Percentiles rank a stretch among this genome's conserved stretches.
Evolutionary conservation across 768 basidiomycete species (phyloP).

Genomic region (Pholiota molesta): DNA sequence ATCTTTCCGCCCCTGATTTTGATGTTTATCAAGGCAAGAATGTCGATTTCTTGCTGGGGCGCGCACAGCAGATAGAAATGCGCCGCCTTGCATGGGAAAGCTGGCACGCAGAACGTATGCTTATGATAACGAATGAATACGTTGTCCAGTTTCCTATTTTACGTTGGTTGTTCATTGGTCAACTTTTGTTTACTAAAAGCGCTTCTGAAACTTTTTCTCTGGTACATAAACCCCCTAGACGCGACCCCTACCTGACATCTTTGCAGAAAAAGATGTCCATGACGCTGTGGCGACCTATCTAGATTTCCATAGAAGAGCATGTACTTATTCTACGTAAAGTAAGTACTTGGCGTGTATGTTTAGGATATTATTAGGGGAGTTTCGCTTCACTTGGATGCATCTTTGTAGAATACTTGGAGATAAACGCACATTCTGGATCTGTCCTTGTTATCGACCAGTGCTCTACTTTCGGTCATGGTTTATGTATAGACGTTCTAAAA

Average conservation of each 20-base stretch:
- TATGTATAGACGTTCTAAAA: background rate
- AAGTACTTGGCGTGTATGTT: too few species aligned
- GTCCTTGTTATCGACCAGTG: too few species aligned
- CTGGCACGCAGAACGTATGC: constrained; percentile 31
- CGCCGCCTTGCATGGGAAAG: constrained; percentile 30
- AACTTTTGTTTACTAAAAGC: constrained; percentile 15
- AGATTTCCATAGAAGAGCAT: background rate
- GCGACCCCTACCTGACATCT: constrained; percentile 12
- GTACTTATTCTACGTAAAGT: background rate
- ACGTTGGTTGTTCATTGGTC: constrained; percentile 30
- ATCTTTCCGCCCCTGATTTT: constrained; percentile 21
- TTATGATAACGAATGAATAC: constrained; percentile 19
- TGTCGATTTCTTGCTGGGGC: constrained; percentile 12
- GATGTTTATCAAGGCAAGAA: constrained; percentile 13
- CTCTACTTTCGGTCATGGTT: background rate
- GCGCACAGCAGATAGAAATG: constrained; percentile 16
- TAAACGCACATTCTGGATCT: too few species aligned
- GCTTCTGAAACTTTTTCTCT: background rate
- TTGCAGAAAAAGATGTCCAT: constrained; percentile 16
- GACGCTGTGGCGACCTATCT: constrained; percentile 16
- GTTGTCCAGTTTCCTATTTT: constrained; percentile 19
- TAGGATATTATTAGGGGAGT: too few species aligned
- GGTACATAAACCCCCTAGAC: background rate
- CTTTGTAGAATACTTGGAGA: too few species aligned
- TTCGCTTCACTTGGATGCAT: too few species aligned